Evolutionary conservation across 139 green algal species (phyloP).

Genomic region (Haematococcus sp.): DNA sequence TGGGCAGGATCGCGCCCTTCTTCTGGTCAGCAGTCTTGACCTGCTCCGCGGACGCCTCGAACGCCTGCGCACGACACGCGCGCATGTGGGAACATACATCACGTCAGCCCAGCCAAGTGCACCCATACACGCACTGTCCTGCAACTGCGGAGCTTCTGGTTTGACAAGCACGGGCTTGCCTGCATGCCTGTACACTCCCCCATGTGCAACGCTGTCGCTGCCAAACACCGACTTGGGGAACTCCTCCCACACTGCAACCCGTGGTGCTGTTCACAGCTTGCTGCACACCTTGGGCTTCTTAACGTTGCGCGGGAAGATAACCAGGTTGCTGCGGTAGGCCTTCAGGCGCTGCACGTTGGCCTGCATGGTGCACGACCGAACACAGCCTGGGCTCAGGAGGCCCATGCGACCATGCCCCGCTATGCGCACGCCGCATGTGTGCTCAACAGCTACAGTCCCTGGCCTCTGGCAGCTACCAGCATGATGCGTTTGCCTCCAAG

Average conservation of each 20-base stretch:
- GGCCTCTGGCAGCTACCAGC: neutral
- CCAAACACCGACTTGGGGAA: too few relatives aligned
- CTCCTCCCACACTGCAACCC: too few relatives aligned
- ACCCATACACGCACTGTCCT: neutral
- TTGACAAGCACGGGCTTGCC: too few relatives aligned
- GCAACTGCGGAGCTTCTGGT: too few relatives aligned
- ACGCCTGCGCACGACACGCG: conserved; percentile 47
- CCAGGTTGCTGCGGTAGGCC: conserved; percentile 94
- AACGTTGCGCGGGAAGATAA: conserved; percentile 91
- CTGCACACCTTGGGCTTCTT: conserved; percentile 87
- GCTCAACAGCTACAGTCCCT: neutral
- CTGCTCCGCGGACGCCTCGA: conserved; percentile 80
- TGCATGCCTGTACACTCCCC: too few relatives aligned
- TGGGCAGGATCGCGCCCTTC: conserved; percentile 18
- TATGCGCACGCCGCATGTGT: neutral
- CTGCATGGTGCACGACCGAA: conserved; percentile 42
- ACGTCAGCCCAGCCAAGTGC: neutral
- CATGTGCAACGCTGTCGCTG: too few relatives aligned
- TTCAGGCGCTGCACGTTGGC: conserved; percentile 94
- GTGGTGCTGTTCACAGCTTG: neutral
- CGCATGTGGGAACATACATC: neutral
- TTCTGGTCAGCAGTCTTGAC: conserved; percentile 62
- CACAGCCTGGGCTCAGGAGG: neutral
- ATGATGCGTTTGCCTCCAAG: neutral
- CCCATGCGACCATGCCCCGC: neutral